phyloP scores from a whole-genome alignment of 768 basidiomycete species.

The Lentinus tigrinus region DNA sequence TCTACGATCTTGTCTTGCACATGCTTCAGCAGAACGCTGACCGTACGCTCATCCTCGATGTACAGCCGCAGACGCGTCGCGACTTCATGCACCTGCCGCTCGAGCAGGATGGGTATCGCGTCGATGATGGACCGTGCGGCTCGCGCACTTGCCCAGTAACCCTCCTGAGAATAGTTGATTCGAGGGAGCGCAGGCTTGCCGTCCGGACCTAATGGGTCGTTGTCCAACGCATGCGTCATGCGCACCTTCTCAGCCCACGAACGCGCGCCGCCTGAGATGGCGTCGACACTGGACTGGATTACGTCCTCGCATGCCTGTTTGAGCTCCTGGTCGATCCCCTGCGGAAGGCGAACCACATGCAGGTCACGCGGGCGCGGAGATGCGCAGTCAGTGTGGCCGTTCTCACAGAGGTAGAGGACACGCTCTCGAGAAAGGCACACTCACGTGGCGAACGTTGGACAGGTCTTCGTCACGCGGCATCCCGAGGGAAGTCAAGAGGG shows the following conservation, averaged over 20 bases:
- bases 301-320: conserved; percentile 84
- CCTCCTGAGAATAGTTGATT: not conserved
- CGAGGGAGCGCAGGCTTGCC: conserved; percentile 11
- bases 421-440: conserved; percentile 16
- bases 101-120: conserved; percentile 16
- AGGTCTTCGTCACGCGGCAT: conserved; percentile 64
- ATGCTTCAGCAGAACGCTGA: conserved; percentile 74
- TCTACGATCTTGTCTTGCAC: conserved; percentile 73
- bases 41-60: conserved; percentile 78
- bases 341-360: not conserved
- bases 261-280: conserved; percentile 58
- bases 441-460: conserved; percentile 70
- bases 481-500: conserved; percentile 68
- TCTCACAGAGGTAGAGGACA: conserved; percentile 1
- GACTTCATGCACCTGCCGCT: conserved; percentile 53
- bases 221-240: conserved; percentile 19
- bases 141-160: conserved; percentile 1
- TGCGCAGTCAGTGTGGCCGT: not conserved
- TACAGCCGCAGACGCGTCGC: conserved; percentile 69
- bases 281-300: conserved; percentile 60
- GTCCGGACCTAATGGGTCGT: conserved; percentile 22
- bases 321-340: conserved; percentile 88
- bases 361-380: not conserved
- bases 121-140: not conserved
- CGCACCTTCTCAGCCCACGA: conserved; percentile 59